These are phyloP conservation scores for Hysterium pulicare DNA, from an alignment of 2,329 filamentous ascomycete genomes.

Conservation along the genomic window DNA sequence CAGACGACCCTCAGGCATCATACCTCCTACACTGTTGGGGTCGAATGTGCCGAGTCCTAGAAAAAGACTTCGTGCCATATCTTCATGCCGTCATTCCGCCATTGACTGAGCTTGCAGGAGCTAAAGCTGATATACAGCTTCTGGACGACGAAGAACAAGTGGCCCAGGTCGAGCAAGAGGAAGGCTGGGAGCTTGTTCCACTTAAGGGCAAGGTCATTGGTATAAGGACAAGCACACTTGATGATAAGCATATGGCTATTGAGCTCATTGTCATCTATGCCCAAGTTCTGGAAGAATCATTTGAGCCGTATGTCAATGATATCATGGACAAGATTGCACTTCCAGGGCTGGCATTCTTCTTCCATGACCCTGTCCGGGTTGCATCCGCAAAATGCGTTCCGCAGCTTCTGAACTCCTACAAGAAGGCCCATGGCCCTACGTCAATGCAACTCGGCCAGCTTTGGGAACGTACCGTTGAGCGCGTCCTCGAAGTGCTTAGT, in stretches of 20 bases:
- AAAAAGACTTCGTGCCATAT: conserved; percentile 87
- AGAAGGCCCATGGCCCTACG: conserved; percentile 79
- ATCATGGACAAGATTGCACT: conserved; percentile 97
- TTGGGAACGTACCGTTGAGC: conserved; percentile 82
- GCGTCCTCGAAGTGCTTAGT: conserved; percentile 87
- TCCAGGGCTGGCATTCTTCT: conserved; percentile 94
- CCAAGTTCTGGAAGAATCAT: conserved; percentile 87
- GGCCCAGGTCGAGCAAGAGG: conserved; percentile 87
- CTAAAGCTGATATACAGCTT: conserved; percentile 95
- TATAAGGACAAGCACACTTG: conserved; percentile 93
- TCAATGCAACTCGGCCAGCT: conserved; percentile 77
- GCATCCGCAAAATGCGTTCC: conserved; percentile 94
- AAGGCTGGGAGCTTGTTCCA: conserved; percentile 95
- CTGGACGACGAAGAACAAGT: conserved; percentile 94
- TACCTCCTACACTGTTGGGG: conserved; percentile 99
- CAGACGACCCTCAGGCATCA: conserved; percentile 92
- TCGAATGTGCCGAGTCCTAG: conserved; percentile 94
- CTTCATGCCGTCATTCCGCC: conserved; percentile 92
- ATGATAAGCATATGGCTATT: conserved; percentile 99
- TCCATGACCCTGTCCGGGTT: conserved; percentile 95
- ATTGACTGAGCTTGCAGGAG: conserved; percentile 81
- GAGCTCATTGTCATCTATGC: conserved; percentile 97
- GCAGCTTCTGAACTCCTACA: conserved; percentile 88
- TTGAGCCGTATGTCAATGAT: conserved; percentile 85
- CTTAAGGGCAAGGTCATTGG: conserved; percentile 98